Evolutionary conservation across 2,329 filamentous ascomycete genomes (phyloP).

Genomic region (Colletotrichum spaethianum): DNA sequence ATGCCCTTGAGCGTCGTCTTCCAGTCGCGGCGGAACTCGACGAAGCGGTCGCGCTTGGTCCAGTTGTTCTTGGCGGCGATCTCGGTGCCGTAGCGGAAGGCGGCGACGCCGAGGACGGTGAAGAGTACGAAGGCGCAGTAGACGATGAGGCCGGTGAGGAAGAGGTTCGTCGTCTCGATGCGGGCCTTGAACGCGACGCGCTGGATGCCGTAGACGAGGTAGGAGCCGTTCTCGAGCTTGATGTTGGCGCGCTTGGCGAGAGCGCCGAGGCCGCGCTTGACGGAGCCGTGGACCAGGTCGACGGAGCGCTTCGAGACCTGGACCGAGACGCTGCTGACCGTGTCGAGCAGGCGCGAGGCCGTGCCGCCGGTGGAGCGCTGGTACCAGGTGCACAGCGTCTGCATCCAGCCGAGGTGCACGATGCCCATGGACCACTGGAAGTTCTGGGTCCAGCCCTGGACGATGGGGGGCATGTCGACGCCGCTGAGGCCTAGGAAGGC

Average conservation of each 20-base stretch:
- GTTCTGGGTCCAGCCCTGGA: constrained; percentile 94
- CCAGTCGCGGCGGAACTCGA: constrained; percentile 96
- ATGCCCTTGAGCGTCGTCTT: constrained; percentile 93
- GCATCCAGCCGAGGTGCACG: constrained; percentile 86
- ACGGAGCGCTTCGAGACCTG: constrained; percentile 78
- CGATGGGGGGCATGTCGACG: constrained; percentile 87
- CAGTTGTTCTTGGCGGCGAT: constrained; percentile 79
- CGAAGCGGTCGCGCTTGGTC: constrained; percentile 89
- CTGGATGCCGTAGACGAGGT: constrained; percentile 84
- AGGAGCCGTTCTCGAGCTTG: constrained; percentile 68
- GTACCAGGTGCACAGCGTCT: constrained; percentile 94
- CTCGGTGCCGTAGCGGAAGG: constrained; percentile 88
- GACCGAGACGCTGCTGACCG: constrained; percentile 81
- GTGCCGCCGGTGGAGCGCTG: constrained; percentile 92
- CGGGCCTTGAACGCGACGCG: constrained; percentile 88
- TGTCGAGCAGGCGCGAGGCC: constrained; percentile 83
- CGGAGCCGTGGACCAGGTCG: constrained; percentile 52
- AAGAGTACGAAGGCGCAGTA: constrained; percentile 87
- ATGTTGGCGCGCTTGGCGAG: constrained; percentile 69
- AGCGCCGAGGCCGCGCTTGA: constrained; percentile 62
- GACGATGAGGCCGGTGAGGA: constrained; percentile 91
- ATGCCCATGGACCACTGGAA: constrained; percentile 99
- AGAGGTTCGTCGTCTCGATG: constrained; percentile 93
- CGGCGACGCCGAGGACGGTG: constrained; percentile 78
- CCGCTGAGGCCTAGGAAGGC: constrained; percentile 90